These are phyloP conservation scores for Phaffia australis DNA, from an alignment of 768 basidiomycete genomes.

Conservation along the genomic window DNA sequence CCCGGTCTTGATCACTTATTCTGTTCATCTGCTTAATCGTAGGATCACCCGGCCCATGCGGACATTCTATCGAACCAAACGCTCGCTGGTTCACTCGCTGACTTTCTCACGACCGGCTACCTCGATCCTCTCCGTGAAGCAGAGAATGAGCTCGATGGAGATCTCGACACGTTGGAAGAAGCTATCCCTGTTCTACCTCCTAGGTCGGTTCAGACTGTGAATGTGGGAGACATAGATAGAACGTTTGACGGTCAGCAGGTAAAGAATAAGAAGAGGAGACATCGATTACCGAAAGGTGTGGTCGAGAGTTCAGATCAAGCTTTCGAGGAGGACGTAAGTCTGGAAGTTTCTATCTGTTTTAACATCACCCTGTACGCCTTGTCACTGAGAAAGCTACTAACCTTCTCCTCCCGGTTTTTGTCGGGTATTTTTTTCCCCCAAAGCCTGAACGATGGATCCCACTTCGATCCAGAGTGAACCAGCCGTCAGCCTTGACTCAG, in stretches of 20 bases:
- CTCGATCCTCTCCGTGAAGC: constrained; percentile 27
- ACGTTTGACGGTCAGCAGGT: background rate
- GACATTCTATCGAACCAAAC: constrained; percentile 77
- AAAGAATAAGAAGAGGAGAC: constrained; percentile 29
- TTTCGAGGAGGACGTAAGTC: constrained; percentile 38
- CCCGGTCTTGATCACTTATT: background rate
- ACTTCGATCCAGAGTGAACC: constrained; percentile 30
- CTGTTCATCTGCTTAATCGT: constrained; percentile 10
- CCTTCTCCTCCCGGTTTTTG: background rate
- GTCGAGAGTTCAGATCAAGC: constrained; percentile 26
- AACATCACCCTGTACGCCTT: background rate
- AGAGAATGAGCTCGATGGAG: constrained; percentile 20
- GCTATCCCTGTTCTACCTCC: constrained; percentile 35
- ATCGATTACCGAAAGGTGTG: constrained; percentile 37
- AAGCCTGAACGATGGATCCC: constrained; percentile 40
- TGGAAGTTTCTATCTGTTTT: background rate
- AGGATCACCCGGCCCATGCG: constrained; percentile 78
- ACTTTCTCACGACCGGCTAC: constrained; percentile 53
- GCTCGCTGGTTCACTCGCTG: constrained; percentile 68
- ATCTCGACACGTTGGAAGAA: constrained; percentile 38
- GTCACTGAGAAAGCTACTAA: too few species aligned
- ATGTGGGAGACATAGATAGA: background rate
- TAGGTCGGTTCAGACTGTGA: constrained; percentile 14
- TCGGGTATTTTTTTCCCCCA: background rate
- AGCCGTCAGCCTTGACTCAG: constrained; percentile 20